Base-by-base conservation (phyloP, 495 filamentous ascomycete species). In the Thermothielavioides terrestris region DNA sequence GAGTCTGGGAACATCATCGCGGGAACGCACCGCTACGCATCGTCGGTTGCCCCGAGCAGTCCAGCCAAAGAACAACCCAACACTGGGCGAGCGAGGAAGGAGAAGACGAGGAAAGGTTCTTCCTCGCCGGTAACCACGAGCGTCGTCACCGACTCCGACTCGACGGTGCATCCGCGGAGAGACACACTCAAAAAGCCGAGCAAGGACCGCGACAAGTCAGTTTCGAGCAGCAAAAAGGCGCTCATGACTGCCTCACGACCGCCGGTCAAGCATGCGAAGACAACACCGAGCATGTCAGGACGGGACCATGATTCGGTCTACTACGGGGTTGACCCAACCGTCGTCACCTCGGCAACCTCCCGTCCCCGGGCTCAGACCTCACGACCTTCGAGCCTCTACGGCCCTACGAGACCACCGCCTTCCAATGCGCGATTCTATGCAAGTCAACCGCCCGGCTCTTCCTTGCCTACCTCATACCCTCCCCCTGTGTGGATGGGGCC, bases 1-100 rank as follows among this genome's bases (percentile, higher is more conserved):
- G 68, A 74, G 25, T 45, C 38, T 6, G 74, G 69, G 34, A 63
- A 64, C 23, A 28, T 59, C 23, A 63, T 74, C 14, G 63, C 68
- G 45, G 73, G 66, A 38, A 65, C 63, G 26, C 49, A 57, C 51
- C 68, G 58, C 34, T 65, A 67, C 61, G 65, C 70, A 51, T 51
- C 56, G 22, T 64, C 61, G 21, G 51, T 61, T 39, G 66, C 62
- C 53, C 54, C 65, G 20, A 58, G 59, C 41, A 72, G 66, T 28
- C 68, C 70, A 25, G 60, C 54, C 25, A 72, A 70, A 44, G 69
- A 76, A 38, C 66, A 67, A 40, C 63, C 71, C 35, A 76, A 73
- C 52, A 74, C 68, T 7, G 54, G 71, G 42, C 70, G 65, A 52
- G 44, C 66, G 39, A 63, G 71, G 36, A 68, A 56, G 58, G 62